Evolutionary conservation across 768 basidiomycete species (phyloP), one percentile per base, ranked within the genome.

Genomic region (Lactifluus piperatus): DNA sequence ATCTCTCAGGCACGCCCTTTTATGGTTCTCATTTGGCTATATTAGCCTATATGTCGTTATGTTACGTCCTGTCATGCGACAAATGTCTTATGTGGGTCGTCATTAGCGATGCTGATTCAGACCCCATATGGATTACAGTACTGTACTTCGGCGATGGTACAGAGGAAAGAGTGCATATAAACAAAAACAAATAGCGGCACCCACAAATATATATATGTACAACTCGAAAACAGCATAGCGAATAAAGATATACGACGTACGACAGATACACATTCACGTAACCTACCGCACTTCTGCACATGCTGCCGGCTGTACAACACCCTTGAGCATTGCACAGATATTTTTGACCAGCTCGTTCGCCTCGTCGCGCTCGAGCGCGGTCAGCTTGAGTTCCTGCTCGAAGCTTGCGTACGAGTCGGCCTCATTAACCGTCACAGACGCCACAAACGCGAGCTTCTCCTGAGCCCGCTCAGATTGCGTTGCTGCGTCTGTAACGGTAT

Each of bases 331-430:
- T 8, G 20, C 49, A 16, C 54, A 60, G 3, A 60, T 43, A 8
- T 56, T 56, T 43, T 56, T 50, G 14, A 60, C 54, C 13, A 60
- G 54, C 26, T 56, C 43, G 27, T 51, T 51, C 54, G 54, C 59
- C 27, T 60, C 59, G n/a, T 20, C 59, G 24, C 49, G 34, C 34
- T 56, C 59, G 24, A 59, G 46, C 14, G 36, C 52, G 14, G 4
- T 20, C 18, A 54, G 24, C 39, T 36, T 54, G 24, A 37, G 37
- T 48, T 51, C 54, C 34, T 60, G 41, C 43, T 60, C 58, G 27
- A 55, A 44, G 5, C 58, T n/a, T 30, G 32, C 32, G 14, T 22
- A 37, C 37, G 51, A 18, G 13, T 58, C 47, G 22, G 18, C 5
- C 22, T 56, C 41, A 9, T 26, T 41, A 7, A 26, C 20, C n/a